Base-by-base conservation (phyloP, 345 rosid species). In the Garcia nutans region DNA sequence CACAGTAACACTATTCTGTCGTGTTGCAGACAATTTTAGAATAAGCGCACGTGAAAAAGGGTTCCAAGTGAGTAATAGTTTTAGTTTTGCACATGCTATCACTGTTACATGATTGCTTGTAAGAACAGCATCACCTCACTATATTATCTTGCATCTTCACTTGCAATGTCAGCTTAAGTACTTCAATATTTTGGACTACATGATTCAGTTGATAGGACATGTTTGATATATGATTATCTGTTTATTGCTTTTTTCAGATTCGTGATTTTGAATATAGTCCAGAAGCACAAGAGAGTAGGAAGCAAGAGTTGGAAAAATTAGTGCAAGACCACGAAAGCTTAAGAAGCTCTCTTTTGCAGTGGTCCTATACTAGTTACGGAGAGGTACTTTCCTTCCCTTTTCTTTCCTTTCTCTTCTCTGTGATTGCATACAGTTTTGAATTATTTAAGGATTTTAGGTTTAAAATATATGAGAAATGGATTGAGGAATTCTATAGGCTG, bases 311-410 rank as follows among this genome's bases (percentile, higher is more conserved):
- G 70, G 96, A 91, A 76, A 90, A 78, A 79, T 81, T 92, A 85
- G 77, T 87, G 67, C 90, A 78, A 75, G 98, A 92, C 78, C 98
- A 96, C 80, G 93, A 92, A 77, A 90, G 76, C 65, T 70, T 91
- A 77, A 91, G 91, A 89, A 91, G 82, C 87, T 91, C 96, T 50
- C 99, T 96, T 81, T 85, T 96, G 93, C 97, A 90, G 50, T 96
- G 99, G 98, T 92, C 97, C 89, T 93, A 93, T 82, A 86, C 94
- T 75, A 90, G 97, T 83, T 96, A 96, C 55, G 99, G 98, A 59
- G 97, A 96, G 97, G 99, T 96, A 87, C 47, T 37, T 33, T 73
- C 71, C 59, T 63, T 74, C 24, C 44, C 62, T 24, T 73, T 63
- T 10, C 16, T 37, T 72, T 52, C 56, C 56, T 45, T 63, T 42